A percentile compares a stretch with the other conserved stretches of the same genome.
These are phyloP conservation scores for Blastosporella zonata DNA, from an alignment of 1,284 basidiomycete species.

Conservation along the genomic window DNA sequence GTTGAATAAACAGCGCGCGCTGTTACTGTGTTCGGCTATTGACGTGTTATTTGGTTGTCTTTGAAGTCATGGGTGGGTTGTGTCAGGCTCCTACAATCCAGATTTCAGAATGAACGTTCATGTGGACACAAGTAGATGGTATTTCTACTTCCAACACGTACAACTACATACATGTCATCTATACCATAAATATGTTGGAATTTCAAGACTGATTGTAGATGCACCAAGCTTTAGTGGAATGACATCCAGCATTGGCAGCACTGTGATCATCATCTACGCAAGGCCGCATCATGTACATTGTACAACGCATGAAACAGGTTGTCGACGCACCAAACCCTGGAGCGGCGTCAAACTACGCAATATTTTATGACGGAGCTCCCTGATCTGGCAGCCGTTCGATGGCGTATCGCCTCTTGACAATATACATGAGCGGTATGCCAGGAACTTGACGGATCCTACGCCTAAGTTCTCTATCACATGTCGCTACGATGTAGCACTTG, in stretches of 20 bases:
- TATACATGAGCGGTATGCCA: slow-evolving; percentile 95
- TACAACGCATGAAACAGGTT: too few relatives aligned
- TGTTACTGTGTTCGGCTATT: not conserved
- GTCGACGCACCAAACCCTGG: too few relatives aligned
- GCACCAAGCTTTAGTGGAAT: too few relatives aligned
- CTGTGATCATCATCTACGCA: too few relatives aligned
- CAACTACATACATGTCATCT: too few relatives aligned
- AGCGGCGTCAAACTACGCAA: not conserved
- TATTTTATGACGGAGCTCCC: slow-evolving; percentile 58
- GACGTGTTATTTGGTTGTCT: slow-evolving; percentile 15
- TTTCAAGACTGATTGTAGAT: too few relatives aligned
- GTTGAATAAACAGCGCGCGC: not conserved
- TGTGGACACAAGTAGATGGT: too few relatives aligned
- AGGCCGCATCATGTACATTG: too few relatives aligned
- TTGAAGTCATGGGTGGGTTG: not conserved
- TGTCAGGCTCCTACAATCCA: not conserved
- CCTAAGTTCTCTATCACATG: slow-evolving; percentile 94
- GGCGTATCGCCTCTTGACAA: slow-evolving; percentile 85
- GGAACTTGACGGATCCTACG: slow-evolving; percentile 91
- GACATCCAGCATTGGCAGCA: too few relatives aligned
- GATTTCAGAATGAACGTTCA: too few relatives aligned
- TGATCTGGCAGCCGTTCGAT: slow-evolving; percentile 93
- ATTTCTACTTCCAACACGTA: too few relatives aligned
- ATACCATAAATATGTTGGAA: too few relatives aligned
- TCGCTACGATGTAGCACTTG: slow-evolving; percentile 97